These are phyloP conservation scores for Geotrichum cucujoidarum DNA, from an alignment of 1,139 yeast genomes.

Conservation along the genomic window DNA sequence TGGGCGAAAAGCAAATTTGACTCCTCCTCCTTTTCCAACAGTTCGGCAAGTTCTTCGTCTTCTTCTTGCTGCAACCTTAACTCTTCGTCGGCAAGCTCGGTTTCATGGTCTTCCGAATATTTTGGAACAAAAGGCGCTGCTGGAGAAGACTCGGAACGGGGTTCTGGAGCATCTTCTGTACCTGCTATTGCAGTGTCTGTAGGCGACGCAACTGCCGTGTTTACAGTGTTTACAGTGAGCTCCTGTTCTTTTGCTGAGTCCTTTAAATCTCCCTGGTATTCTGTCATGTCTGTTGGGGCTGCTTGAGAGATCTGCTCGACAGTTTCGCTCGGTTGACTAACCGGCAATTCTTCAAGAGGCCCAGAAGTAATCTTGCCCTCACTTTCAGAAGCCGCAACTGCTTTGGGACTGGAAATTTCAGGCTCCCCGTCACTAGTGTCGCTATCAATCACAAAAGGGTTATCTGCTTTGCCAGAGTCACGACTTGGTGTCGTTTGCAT, in stretches of 20 bases:
- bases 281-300: not conserved
- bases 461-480: constrained; percentile 5
- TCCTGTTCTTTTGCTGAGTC: not conserved
- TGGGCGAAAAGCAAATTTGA: constrained; percentile 63
- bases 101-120: constrained; percentile 22
- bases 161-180: not conserved
- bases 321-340: not conserved
- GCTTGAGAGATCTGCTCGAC: not conserved
- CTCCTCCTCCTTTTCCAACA: constrained; percentile 60
- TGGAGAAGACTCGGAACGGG: not conserved
- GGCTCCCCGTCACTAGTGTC: constrained; percentile 22
- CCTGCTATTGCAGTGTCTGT: not conserved
- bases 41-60: constrained; percentile 58
- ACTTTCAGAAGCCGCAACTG: not conserved
- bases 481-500: constrained; percentile 3
- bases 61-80: constrained; percentile 63
- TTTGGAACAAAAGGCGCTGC: not conserved
- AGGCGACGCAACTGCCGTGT: not conserved
- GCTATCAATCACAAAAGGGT: constrained; percentile 22
- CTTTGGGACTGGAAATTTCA: not conserved
- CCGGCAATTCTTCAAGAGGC: not conserved
- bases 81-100: constrained; percentile 33
- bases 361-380: not conserved
- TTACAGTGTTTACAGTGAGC: not conserved
- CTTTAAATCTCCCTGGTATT: not conserved